phyloP scores from a whole-genome alignment of 2,329 filamentous ascomycete species.

The Cyphellophora attinorum region DNA sequence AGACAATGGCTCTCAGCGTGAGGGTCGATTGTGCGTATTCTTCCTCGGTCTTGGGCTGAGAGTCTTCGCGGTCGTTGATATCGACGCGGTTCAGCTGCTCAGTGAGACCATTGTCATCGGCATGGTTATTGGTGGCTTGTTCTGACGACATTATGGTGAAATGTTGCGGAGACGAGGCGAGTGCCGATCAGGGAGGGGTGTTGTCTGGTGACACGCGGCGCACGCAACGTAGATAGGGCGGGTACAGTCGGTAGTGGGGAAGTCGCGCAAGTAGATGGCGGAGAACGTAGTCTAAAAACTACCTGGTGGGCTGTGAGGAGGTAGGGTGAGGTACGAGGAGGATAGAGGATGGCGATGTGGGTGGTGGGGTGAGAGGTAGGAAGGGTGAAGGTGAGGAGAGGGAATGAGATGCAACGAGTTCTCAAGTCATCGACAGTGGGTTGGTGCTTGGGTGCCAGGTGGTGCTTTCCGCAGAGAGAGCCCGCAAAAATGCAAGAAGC shows the following conservation, averaged over 20 bases:
- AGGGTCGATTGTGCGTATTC: slow-evolving; percentile 90
- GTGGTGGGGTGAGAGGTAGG: slow-evolving; percentile 8
- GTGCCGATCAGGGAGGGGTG: too few species aligned
- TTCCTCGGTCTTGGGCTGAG: slow-evolving; percentile 84
- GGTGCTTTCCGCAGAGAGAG: too few species aligned
- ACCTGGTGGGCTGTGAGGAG: too few species aligned
- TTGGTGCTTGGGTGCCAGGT: background rate
- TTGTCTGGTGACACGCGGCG: too few species aligned
- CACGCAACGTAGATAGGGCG: slow-evolving; percentile 23
- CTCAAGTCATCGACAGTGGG: too few species aligned
- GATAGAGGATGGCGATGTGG: background rate
- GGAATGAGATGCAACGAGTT: slow-evolving; percentile 4
- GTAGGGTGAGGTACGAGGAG: slow-evolving; percentile 10
- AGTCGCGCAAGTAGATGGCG: slow-evolving; percentile 8
- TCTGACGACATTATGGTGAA: slow-evolving; percentile 8
- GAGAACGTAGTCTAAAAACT: too few species aligned
- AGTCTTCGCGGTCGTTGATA: slow-evolving; percentile 56
- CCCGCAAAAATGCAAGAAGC: too few species aligned
- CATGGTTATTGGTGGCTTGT: slow-evolving; percentile 37
- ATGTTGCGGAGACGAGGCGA: slow-evolving; percentile 3
- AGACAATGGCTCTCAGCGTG: slow-evolving; percentile 93
- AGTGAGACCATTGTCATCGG: slow-evolving; percentile 52
- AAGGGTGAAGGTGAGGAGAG: slow-evolving; percentile 17
- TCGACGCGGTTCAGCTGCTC: slow-evolving; percentile 58
- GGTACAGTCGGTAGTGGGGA: slow-evolving; percentile 16